Evolutionary conservation across 1,139 yeast species (phyloP), one percentile per base, ranked within the genome.

Genomic region (Scheffersomyces illinoinensis): DNA sequence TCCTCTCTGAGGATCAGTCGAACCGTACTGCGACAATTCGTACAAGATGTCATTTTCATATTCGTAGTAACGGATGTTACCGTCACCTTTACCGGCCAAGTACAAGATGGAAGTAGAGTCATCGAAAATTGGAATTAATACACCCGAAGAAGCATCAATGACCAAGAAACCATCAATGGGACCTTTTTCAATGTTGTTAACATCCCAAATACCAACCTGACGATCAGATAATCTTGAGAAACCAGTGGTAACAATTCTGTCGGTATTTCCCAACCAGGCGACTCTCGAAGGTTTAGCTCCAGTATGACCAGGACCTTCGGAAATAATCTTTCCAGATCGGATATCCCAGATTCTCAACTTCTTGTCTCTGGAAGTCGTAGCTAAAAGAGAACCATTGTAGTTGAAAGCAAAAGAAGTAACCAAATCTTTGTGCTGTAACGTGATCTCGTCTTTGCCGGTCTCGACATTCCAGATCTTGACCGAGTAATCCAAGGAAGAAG

Each of bases 41-140:
- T 81, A 87, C 62, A 95, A 81, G 66, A 86, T 89, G 69, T 95
- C 98, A 66, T 90, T 87, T 64, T 87, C 91, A 71, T 84, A 91
- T 76, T 95, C 98, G 70, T 81, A 93, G 76, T 93, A 93, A 69
- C 98, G 91, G 70, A 95, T 92, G 73, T 95, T 95, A 69, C 99
- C 98, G 73, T 95, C 99, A 72, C 99, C 99, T 75, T 95, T 95
- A 66, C 99, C 99, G 48, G 97, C 98, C 63, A 95, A 80, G 71
- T 90, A 95, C 62, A 96, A 81, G 59, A 93, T 86, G 60, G 88
- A 85, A 57, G 91, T 92, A 52, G 90, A 85, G 51, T 86, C 90
- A 70, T 95, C 99, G 70, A 80, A 96, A 69, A 89, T 85, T 26
- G 99, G 99, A 83, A 96, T 89, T 72, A 93, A 81, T 48, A 95